A percentile compares a stretch with the other conserved stretches of the same genome.
phyloP scores from a whole-genome alignment of 768 basidiomycete genomes.

The Xerocomus brunneocitrinus region DNA sequence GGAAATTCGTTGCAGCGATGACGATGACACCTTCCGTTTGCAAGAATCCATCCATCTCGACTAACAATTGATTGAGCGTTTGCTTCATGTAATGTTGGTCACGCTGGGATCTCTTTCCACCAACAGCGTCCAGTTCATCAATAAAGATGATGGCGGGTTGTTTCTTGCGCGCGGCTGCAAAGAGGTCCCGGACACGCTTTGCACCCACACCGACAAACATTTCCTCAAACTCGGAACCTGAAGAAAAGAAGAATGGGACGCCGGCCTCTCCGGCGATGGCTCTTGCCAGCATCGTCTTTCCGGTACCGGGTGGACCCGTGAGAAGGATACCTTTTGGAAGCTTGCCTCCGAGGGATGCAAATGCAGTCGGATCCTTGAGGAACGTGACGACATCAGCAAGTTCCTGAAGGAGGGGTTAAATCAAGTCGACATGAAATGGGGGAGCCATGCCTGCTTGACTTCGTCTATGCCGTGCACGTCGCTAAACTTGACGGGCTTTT shows the following conservation, averaged over 20 bases:
- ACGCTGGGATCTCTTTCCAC: conserved; percentile 77
- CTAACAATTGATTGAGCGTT: conserved; percentile 92
- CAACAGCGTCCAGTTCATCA: conserved; percentile 92
- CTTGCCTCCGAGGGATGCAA: conserved; percentile 88
- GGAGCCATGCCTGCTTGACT: conserved; percentile 76
- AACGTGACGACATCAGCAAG: conserved; percentile 93
- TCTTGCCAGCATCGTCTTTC: conserved; percentile 78
- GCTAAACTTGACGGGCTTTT: conserved; percentile 81
- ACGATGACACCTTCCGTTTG: conserved; percentile 93
- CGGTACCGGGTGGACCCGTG: conserved; percentile 91
- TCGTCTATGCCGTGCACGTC: conserved; percentile 99
- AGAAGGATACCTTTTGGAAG: conserved; percentile 90
- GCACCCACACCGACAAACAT: conserved; percentile 97
- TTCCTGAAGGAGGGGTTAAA: conserved; percentile 48
- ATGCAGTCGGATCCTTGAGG: conserved; percentile 87
- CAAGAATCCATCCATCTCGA: conserved; percentile 96
- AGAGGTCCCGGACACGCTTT: conserved; percentile 92
- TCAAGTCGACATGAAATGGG: neutral
- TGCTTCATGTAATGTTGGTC: conserved; percentile 91
- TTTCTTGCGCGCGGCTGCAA: conserved; percentile 89
- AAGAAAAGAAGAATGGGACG: conserved; percentile 96
- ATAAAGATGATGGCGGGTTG: conserved; percentile 98
- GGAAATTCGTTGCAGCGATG: conserved; percentile 97
- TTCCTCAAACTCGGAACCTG: conserved; percentile 96
- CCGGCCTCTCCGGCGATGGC: conserved; percentile 98